phyloP scores from a whole-genome alignment of 106 monocot genomes.

The Phalaenopsis aphrodite region DNA sequence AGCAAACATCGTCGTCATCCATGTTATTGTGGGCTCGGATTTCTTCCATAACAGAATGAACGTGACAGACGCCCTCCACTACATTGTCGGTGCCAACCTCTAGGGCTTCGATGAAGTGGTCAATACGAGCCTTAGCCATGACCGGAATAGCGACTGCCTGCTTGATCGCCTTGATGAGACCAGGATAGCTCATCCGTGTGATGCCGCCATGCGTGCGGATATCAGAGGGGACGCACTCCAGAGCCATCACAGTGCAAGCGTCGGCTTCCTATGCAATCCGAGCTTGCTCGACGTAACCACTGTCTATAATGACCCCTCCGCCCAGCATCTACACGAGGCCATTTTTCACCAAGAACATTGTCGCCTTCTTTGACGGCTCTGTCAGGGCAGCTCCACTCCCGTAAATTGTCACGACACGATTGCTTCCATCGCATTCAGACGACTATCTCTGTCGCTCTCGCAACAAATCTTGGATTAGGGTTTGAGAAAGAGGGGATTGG shows the following conservation, averaged over 20 bases:
- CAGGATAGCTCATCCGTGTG: conserved; percentile 41
- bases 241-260: conserved; percentile 62
- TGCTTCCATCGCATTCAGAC: conserved; percentile 6
- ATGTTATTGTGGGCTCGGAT: conserved; percentile 23
- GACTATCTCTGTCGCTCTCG: no score
- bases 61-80: conserved; percentile 20
- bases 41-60: conserved; percentile 17
- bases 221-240: conserved; percentile 73
- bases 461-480: no score
- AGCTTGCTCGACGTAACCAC: conserved; percentile 49
- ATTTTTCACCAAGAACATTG: conserved; percentile 49
- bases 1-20: conserved; percentile 38
- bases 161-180: conserved; percentile 25
- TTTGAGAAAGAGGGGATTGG: no score
- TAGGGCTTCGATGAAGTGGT: conserved; percentile 5
- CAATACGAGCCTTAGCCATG: conserved; percentile 26
- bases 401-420: conserved; percentile 23
- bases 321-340: conserved; percentile 59
- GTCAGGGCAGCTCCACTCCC: conserved; percentile 16
- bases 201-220: conserved; percentile 60
- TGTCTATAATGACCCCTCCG: conserved; percentile 64
- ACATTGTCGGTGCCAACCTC: conserved; percentile 24
- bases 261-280: conserved; percentile 59
- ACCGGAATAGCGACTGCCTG: conserved; percentile 14
- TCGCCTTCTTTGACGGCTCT: conserved; percentile 18